Conservation (phyloP, 352 stramenopile species). For the Globisporangium solare region DNA sequence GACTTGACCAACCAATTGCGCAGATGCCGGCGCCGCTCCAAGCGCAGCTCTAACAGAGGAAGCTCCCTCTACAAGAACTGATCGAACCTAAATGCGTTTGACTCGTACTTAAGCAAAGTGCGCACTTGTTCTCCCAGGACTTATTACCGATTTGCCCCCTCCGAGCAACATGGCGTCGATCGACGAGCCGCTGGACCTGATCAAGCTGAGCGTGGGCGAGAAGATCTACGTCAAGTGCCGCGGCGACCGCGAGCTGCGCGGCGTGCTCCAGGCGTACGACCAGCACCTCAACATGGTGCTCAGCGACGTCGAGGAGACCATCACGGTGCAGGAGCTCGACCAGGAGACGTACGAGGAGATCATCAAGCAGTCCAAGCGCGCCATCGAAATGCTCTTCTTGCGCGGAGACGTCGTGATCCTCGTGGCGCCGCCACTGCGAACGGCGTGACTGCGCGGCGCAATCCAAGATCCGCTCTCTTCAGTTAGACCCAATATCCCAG, state of each 20-base stretch:
- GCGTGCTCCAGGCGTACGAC: constrained; percentile 97
- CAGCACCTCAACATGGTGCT: constrained; percentile 99
- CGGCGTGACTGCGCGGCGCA: constrained; percentile 25
- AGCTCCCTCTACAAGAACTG: constrained; percentile 18
- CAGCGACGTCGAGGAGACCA: constrained; percentile 98
- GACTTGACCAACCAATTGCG: constrained; percentile 10
- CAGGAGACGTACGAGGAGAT: constrained; percentile 98
- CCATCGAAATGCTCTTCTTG: constrained; percentile 99
- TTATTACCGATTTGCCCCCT: neutral
- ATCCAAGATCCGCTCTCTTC: neutral
- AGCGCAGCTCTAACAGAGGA: constrained; percentile 11
- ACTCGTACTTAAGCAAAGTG: constrained; percentile 7
- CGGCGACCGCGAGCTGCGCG: constrained; percentile 95
- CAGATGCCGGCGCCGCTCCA: constrained; percentile 10
- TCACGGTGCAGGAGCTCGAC: constrained; percentile 96
- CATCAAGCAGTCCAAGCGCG: constrained; percentile 92
- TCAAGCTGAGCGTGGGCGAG: constrained; percentile 98
- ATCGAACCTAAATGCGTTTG: constrained; percentile 2
- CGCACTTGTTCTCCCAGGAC: neutral
- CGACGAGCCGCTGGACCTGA: constrained; percentile 97
- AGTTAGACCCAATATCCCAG: neutral
- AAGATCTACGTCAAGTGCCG: constrained; percentile 99
- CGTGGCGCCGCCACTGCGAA: constrained; percentile 95
- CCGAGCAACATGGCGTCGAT: constrained; percentile 70
- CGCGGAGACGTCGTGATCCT: constrained; percentile 98